Evolutionary conservation across 768 basidiomycete genomes (phyloP).

Genomic region (Phaeotremella fagi): DNA sequence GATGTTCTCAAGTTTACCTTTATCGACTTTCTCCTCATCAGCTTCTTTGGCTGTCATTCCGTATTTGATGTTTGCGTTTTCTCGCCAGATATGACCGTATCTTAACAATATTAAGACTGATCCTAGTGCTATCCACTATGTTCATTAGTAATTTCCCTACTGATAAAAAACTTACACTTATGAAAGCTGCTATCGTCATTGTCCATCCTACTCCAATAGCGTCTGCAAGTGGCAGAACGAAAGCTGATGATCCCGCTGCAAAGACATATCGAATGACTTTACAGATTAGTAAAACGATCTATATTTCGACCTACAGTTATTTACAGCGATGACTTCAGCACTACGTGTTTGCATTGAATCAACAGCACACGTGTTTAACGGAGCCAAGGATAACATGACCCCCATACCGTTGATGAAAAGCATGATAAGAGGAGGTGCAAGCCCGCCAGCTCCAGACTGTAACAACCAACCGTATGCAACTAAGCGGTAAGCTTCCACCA

Average conservation of each 20-base stretch:
- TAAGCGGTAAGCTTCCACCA: slow-evolving; percentile 1
- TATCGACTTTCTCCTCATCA: slow-evolving; percentile 22
- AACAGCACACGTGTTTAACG: slow-evolving; percentile 40
- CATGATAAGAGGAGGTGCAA: slow-evolving; percentile 40
- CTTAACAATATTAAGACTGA: slow-evolving; percentile 18
- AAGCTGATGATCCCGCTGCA: slow-evolving; percentile 47
- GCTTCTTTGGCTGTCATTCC: slow-evolving; percentile 19
- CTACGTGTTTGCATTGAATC: slow-evolving; percentile 36
- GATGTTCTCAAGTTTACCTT: neutral
- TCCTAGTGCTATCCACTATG: slow-evolving; percentile 17
- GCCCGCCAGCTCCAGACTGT: slow-evolving; percentile 32
- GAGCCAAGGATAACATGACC: slow-evolving; percentile 41
- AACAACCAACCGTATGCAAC: slow-evolving; percentile 44
- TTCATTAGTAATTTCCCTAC: neutral
- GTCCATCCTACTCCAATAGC: slow-evolving; percentile 48
- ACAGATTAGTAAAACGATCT: neutral
- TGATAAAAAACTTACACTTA: slow-evolving; percentile 24
- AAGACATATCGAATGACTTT: slow-evolving; percentile 44
- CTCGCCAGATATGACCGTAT: slow-evolving; percentile 42
- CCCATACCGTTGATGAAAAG: slow-evolving; percentile 34
- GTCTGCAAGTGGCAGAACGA: slow-evolving; percentile 46
- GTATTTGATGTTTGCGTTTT: slow-evolving; percentile 30
- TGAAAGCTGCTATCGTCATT: slow-evolving; percentile 38
- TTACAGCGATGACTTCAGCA: slow-evolving; percentile 46
- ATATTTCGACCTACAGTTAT: slow-evolving; percentile 37